These are phyloP conservation scores for Camellia granthamiana DNA, from an alignment of 148 eudicot species.

Conservation along the genomic window DNA sequence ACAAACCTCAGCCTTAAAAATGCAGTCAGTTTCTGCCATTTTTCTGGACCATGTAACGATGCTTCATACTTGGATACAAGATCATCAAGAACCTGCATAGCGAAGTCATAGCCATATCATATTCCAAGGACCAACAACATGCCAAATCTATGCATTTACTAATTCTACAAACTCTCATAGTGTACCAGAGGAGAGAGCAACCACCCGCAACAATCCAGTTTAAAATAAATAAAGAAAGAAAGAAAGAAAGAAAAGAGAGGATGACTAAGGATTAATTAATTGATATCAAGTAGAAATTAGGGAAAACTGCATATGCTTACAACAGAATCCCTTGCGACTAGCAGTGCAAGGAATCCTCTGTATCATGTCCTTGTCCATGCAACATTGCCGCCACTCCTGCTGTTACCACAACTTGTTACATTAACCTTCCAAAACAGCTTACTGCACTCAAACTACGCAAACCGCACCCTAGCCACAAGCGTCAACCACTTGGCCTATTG, in stretches of 20 bases:
- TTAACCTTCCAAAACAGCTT: too few relatives aligned
- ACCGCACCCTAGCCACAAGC: background rate
- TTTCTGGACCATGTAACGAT: constrained; percentile 85
- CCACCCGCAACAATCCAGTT: too few relatives aligned
- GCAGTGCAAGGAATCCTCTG: background rate
- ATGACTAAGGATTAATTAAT: too few relatives aligned
- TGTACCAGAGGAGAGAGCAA: background rate
- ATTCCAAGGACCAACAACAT: constrained; percentile 3
- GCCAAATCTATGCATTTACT: background rate
- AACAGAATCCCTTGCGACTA: constrained; percentile 10
- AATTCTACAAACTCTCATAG: background rate
- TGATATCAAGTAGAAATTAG: background rate
- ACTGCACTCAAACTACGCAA: too few relatives aligned
- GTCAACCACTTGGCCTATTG: background rate
- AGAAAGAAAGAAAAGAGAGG: background rate
- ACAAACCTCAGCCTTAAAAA: constrained; percentile 84
- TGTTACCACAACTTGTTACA: background rate
- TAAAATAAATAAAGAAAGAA: too few relatives aligned
- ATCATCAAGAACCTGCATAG: constrained; percentile 70
- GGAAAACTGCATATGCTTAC: background rate
- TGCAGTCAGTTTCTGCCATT: constrained; percentile 67
- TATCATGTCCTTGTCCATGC: background rate
- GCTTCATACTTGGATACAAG: constrained; percentile 68
- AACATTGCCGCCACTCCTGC: background rate
- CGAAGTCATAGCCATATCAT: background rate